Evolutionary conservation across 179 eudicot species (phyloP), one percentile per base, ranked within the genome.

Genomic region (Camellia oleifera): DNA sequence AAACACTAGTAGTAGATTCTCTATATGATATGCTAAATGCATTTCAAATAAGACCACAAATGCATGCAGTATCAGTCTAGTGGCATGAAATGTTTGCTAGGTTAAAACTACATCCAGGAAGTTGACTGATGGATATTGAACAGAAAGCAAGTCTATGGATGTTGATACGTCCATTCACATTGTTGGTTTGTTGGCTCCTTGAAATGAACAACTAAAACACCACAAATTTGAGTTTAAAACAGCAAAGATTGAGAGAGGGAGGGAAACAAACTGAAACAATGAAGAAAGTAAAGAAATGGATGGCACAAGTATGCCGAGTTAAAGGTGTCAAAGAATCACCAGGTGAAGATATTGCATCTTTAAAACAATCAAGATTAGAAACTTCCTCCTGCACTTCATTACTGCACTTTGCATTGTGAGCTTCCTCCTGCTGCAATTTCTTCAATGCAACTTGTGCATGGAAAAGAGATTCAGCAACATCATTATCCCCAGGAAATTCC

Each of bases 401-500:
- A 17, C 69, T 69, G 17, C 74, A 79, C 48, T 75, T 79, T 14
- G 44, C 56, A n/a, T 67, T 56, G 75, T 75, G 63, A 42, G 71
- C 79, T 63, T 75, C 84, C 63, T 61, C 86, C 44, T 70, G 62
- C 15, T 66, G 79, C 12, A 63, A 78, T 60, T 79, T 86, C 81
- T 81, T 86, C 53, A 86, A 73, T 65, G 81, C 81, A 48, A 66
- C 77, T 81, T 83, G 86, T 20, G 88, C 88, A 5, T 9, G 80
- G 18, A 66, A 53, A 18, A 86, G 84, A 70, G 88, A 78, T 69
- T 86, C 88, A 48, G 84, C 73, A 20, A 86, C 80, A 54, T 86
- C 84, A 17, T 73, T 78, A 40, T 86, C 84, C 60, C 78, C 76
- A 0, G 86, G 86, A 72, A 86, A 84, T 69, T 81, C 80, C 78